Evolutionary conservation across 1,139 yeast species (phyloP).

Genomic region (Taphrina confusa): DNA sequence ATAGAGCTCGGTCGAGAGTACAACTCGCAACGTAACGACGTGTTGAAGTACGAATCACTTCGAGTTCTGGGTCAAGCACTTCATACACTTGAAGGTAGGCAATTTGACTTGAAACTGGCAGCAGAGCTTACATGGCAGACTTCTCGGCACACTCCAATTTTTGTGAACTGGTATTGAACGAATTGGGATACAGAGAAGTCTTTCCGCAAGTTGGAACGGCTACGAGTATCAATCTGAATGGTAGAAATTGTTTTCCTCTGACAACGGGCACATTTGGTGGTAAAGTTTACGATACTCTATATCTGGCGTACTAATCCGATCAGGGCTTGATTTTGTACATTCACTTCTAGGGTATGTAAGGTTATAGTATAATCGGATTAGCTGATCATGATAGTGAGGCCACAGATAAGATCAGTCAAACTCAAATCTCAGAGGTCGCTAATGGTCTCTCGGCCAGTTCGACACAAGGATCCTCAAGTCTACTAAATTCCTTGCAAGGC

Average conservation of each 20-base stretch:
- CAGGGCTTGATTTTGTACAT: constrained; percentile 42
- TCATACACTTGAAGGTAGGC: constrained; percentile 8
- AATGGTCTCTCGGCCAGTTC: constrained; percentile 36
- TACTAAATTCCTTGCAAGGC: constrained; percentile 11
- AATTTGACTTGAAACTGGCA: not conserved
- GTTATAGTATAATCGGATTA: not conserved
- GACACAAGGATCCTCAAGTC: constrained; percentile 24
- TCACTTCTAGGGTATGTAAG: constrained; percentile 33
- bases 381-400: constrained; percentile 40
- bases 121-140: constrained; percentile 41
- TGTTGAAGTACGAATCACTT: constrained; percentile 41
- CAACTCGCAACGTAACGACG: constrained; percentile 20
- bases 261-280: constrained; percentile 45
- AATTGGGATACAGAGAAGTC: constrained; percentile 42
- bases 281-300: not conserved
- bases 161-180: constrained; percentile 41
- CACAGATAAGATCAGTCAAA: constrained; percentile 42
- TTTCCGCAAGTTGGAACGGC: constrained; percentile 43
- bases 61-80: constrained; percentile 43
- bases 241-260: constrained; percentile 42
- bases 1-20: constrained; percentile 41
- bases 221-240: constrained; percentile 41
- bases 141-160: constrained; percentile 43
- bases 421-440: constrained; percentile 40
- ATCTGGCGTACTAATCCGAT: not conserved